A percentile compares a stretch with the other conserved stretches of the same genome.
Evolutionary conservation across 495 filamentous ascomycete species (phyloP).

Genomic region (Penicillium alfredii): DNA sequence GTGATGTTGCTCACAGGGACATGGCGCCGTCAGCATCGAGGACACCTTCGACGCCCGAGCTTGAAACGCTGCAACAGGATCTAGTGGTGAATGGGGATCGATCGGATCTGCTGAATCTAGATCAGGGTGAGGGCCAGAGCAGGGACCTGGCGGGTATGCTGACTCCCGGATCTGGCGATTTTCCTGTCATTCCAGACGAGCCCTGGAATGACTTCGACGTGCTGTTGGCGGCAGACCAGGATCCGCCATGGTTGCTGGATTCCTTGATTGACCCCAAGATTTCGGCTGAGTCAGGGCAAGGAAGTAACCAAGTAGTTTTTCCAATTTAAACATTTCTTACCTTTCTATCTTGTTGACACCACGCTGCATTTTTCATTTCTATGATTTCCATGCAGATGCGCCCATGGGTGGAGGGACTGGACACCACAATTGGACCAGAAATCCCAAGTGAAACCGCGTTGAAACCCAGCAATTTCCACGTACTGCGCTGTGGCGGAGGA

Average conservation of each 20-base stretch:
- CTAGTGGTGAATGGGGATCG: slow-evolving; percentile 4
- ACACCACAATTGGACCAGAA: slow-evolving; percentile 1
- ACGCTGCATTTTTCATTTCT: too few species aligned
- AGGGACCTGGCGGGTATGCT: slow-evolving; percentile 6
- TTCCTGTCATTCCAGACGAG: slow-evolving; percentile 6
- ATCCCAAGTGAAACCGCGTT: not conserved
- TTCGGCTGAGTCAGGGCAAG: too few species aligned
- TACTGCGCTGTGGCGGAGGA: slow-evolving; percentile 1
- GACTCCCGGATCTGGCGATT: slow-evolving; percentile 5
- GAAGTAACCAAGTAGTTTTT: too few species aligned
- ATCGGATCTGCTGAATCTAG: slow-evolving; percentile 11
- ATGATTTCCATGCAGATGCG: too few species aligned
- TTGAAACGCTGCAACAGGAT: slow-evolving; percentile 9
- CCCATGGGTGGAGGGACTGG: too few species aligned
- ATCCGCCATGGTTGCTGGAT: slow-evolving; percentile 9
- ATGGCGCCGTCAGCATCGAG: too few species aligned
- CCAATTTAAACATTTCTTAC: too few species aligned
- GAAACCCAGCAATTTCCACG: too few species aligned
- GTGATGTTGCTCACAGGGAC: slow-evolving; percentile 10
- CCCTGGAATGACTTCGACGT: slow-evolving; percentile 38
- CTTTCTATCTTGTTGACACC: too few species aligned
- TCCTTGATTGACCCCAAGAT: too few species aligned
- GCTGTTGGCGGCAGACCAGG: slow-evolving; percentile 29
- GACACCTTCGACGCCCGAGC: too few species aligned
- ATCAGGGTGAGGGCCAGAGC: slow-evolving; percentile 4